phyloP scores from a whole-genome alignment of 1,284 basidiomycete species.

The Hymenochaete sp. region DNA sequence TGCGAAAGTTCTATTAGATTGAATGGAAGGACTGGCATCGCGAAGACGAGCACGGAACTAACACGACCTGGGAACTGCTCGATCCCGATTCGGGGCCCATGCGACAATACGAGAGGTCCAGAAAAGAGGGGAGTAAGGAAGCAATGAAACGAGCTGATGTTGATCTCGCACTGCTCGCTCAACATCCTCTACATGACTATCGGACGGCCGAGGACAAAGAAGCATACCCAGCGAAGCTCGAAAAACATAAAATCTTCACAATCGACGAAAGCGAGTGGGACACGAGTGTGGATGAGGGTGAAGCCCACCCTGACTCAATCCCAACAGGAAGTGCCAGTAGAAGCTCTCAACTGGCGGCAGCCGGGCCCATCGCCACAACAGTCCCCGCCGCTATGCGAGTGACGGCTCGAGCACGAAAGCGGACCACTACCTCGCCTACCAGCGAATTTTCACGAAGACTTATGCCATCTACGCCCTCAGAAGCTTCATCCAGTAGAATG shows the following conservation, averaged over 20 bases:
- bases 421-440: too few relatives aligned
- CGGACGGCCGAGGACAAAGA: slow-evolving; percentile 10
- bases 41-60: slow-evolving; percentile 11
- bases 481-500: too few relatives aligned
- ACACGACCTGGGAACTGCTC: slow-evolving; percentile 13
- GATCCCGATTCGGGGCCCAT: not conserved
- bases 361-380: too few relatives aligned
- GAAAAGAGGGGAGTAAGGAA: slow-evolving; percentile 1
- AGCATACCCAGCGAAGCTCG: slow-evolving; percentile 10
- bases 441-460: too few relatives aligned
- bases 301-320: not conserved
- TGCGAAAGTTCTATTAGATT: not conserved
- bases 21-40: slow-evolving; percentile 15
- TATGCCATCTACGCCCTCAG: too few relatives aligned
- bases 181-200: slow-evolving; percentile 6
- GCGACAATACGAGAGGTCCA: too few relatives aligned
- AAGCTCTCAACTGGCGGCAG: not conserved
- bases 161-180: not conserved
- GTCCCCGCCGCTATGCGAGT: too few relatives aligned
- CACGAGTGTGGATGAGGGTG: not conserved
- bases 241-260: not conserved
- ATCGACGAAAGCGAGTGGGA: slow-evolving; percentile 2
- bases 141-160: slow-evolving; percentile 4
- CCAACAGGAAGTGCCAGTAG: not conserved
- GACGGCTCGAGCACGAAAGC: too few relatives aligned